Evolutionary conservation across 2,329 filamentous ascomycete genomes (phyloP).

Genomic region (Aspergillus versicolor): DNA sequence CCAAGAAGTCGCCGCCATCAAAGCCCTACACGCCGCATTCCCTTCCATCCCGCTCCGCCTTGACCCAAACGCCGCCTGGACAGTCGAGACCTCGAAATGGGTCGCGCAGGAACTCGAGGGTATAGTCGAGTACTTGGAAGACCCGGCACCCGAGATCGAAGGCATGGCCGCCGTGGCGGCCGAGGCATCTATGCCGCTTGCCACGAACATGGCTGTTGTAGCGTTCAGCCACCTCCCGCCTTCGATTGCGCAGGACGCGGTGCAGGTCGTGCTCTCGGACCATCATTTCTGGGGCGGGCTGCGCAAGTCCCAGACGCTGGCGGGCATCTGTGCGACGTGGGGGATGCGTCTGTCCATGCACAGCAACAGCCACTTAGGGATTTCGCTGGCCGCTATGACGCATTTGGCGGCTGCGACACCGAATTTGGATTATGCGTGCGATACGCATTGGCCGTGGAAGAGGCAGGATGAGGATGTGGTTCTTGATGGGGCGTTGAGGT

Average conservation of each 20-base stretch:
- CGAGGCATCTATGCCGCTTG: slow-evolving; percentile 43
- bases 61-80: slow-evolving; percentile 6
- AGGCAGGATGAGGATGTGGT: slow-evolving; percentile 44
- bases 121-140: slow-evolving; percentile 42
- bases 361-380: slow-evolving; percentile 46
- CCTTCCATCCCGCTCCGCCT: slow-evolving; percentile 33
- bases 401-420: slow-evolving; percentile 43
- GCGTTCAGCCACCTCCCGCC: slow-evolving; percentile 42
- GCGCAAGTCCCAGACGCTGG: slow-evolving; percentile 42
- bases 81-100: slow-evolving; percentile 6
- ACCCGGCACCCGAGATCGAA: slow-evolving; percentile 42
- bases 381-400: slow-evolving; percentile 46
- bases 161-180: slow-evolving; percentile 47
- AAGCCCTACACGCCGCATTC: slow-evolving; percentile 39
- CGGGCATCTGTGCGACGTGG: slow-evolving; percentile 36
- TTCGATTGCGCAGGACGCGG: slow-evolving; percentile 40
- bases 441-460: slow-evolving; percentile 50
- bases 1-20: slow-evolving; percentile 42
- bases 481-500: slow-evolving; percentile 37
- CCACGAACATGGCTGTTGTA: slow-evolving; percentile 47
- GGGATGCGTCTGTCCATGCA: slow-evolving; percentile 45
- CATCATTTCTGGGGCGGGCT: slow-evolving; percentile 48
- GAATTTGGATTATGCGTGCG: slow-evolving; percentile 46
- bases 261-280: slow-evolving; percentile 44
- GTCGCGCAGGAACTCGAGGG: neutral